phyloP scores from a whole-genome alignment of 345 rosid species.

The Eucalyptus cloeziana region DNA sequence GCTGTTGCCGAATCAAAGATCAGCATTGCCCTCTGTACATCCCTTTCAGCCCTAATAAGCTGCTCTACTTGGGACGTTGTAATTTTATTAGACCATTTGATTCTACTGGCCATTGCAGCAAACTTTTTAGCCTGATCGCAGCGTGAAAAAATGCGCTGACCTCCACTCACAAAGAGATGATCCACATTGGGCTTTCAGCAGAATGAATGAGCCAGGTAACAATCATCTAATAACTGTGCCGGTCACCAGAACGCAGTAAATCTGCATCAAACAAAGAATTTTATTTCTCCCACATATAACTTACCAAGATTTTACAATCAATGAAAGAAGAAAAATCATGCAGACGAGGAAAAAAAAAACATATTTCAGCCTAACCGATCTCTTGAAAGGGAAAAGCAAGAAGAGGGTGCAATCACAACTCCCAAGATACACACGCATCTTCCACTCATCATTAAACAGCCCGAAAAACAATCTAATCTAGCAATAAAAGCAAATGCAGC shows the following conservation, averaged over 20 bases:
- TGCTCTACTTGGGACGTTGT: conserved; percentile 45
- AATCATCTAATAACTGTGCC: no score
- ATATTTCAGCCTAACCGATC: neutral
- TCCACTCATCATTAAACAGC: neutral
- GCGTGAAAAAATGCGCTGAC: neutral
- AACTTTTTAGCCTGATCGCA: neutral
- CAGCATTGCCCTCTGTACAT: conserved; percentile 37
- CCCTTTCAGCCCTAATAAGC: conserved; percentile 50
- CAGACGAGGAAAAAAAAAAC: neutral
- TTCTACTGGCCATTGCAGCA: conserved; percentile 13
- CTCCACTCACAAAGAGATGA: neutral
- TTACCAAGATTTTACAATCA: neutral
- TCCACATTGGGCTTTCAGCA: neutral
- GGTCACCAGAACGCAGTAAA: neutral
- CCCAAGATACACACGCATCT: neutral
- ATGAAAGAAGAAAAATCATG: neutral
- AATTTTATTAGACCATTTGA: conserved; percentile 51
- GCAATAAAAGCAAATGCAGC: neutral
- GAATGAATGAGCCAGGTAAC: neutral
- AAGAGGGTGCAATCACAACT: neutral
- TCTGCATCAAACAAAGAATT: neutral
- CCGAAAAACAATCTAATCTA: neutral
- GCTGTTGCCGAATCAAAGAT: conserved; percentile 69
- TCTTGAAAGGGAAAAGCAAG: neutral
- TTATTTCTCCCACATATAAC: neutral